Conservation (phyloP, 345 rosid genomes). For the Acer negundo region DNA sequence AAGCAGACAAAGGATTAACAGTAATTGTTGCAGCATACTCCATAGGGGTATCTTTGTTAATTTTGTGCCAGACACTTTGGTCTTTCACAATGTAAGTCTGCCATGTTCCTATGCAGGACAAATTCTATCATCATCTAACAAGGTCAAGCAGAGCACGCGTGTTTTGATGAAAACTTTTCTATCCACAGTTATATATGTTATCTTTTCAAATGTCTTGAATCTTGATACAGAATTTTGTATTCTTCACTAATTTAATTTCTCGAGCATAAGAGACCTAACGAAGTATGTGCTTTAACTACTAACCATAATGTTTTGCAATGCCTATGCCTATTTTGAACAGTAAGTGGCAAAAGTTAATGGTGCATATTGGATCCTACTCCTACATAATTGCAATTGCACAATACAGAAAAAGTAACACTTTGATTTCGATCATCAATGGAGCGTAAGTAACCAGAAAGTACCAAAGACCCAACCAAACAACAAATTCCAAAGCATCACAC, state of each 20-base stretch:
- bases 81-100: conserved; percentile 80
- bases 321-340: not conserved
- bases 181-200: not conserved
- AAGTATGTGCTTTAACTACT: not conserved
- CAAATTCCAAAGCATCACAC: too few relatives aligned
- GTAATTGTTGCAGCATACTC: conserved; percentile 90
- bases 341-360: not conserved
- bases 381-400: not conserved
- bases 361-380: not conserved
- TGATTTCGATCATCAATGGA: too few relatives aligned
- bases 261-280: not conserved
- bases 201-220: not conserved
- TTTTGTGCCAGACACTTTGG: conserved; percentile 75
- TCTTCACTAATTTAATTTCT: conserved; percentile 10
- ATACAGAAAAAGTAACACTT: too few relatives aligned
- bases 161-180: not conserved
- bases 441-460: too few relatives aligned
- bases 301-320: not conserved
- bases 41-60: conserved; percentile 63
- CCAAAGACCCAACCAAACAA: too few relatives aligned
- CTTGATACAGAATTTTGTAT: not conserved
- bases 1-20: conserved; percentile 86
- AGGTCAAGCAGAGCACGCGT: not conserved
- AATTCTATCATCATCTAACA: conserved; percentile 6
- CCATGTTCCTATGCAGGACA: conserved; percentile 60